phyloP scores from a whole-genome alignment of 2,329 filamentous ascomycete genomes.

The Monilinia polystroma region DNA sequence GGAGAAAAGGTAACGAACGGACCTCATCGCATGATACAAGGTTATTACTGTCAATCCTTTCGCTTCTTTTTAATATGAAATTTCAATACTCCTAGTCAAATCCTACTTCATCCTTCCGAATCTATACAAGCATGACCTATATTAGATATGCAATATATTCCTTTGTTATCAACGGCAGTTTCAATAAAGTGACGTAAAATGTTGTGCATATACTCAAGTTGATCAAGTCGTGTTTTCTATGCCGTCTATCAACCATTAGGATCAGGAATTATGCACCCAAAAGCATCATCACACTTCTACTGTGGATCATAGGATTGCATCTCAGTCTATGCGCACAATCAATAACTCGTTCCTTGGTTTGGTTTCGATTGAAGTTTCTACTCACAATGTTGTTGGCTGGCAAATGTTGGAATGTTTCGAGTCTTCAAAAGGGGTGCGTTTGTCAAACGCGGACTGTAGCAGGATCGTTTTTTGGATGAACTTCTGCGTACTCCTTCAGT shows the following conservation, averaged over 20 bases:
- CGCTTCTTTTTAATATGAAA: slow-evolving; percentile 15
- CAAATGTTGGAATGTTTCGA: slow-evolving; percentile 16
- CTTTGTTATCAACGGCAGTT: neutral
- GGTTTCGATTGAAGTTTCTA: neutral
- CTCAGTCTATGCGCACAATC: neutral
- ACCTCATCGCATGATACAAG: neutral
- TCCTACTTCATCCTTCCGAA: neutral
- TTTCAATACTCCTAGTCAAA: neutral
- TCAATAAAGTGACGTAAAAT: neutral
- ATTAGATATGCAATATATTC: neutral
- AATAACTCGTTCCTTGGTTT: neutral
- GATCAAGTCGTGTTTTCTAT: neutral
- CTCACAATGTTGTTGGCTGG: neutral
- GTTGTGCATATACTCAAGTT: neutral
- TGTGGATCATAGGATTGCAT: neutral
- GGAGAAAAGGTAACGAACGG: slow-evolving; percentile 5
- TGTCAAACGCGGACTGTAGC: slow-evolving; percentile 19
- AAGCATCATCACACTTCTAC: neutral
- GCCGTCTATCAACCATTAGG: neutral
- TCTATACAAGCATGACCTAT: neutral
- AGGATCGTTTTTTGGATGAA: slow-evolving; percentile 20
- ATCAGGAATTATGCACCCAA: neutral
- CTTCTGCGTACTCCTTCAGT: neutral
- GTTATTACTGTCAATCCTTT: neutral
- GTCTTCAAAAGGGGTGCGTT: neutral